phyloP scores from a whole-genome alignment of 371 early-diverging fungal species.

The Encephalitozoon intestinalis region DNA sequence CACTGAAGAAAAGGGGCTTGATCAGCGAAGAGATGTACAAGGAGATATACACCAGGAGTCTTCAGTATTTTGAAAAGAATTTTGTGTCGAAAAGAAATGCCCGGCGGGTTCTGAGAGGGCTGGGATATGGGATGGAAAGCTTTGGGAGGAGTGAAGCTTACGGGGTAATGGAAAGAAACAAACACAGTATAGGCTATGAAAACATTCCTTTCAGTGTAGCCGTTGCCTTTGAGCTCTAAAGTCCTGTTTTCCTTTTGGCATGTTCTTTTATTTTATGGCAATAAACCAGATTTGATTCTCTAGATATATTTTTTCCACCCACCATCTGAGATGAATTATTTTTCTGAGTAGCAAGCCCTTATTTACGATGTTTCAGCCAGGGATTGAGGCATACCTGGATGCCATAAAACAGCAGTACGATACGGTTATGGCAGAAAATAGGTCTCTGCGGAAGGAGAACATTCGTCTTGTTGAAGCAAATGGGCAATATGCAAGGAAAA shows the following conservation, averaged over 20 bases:
- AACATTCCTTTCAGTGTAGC: constrained; percentile 18
- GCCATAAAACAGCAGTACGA: constrained; percentile 35
- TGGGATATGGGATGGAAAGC: neutral
- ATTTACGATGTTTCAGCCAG: constrained; percentile 21
- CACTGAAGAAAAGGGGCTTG: neutral
- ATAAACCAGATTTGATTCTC: neutral
- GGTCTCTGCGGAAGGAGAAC: constrained; percentile 9
- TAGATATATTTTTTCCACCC: neutral
- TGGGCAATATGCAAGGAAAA: constrained; percentile 1
- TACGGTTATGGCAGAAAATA: constrained; percentile 9
- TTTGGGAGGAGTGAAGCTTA: neutral
- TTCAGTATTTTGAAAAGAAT: constrained; percentile 17
- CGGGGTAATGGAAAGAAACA: constrained; percentile 22
- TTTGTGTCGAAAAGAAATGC: constrained; percentile 20
- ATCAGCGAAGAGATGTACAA: constrained; percentile 2
- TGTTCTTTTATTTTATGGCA: neutral
- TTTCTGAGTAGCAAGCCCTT: neutral
- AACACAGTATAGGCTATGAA: constrained; percentile 6
- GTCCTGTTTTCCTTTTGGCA: neutral
- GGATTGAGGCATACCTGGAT: constrained; percentile 20
- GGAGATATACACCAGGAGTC: neutral
- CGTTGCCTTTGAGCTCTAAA: constrained; percentile 20
- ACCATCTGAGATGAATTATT: neutral
- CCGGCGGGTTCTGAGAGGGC: constrained; percentile 1
- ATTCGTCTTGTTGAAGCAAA: neutral